Evolutionary conservation across 805 yeast species (phyloP).

Genomic region (Candida parachauliodes): DNA sequence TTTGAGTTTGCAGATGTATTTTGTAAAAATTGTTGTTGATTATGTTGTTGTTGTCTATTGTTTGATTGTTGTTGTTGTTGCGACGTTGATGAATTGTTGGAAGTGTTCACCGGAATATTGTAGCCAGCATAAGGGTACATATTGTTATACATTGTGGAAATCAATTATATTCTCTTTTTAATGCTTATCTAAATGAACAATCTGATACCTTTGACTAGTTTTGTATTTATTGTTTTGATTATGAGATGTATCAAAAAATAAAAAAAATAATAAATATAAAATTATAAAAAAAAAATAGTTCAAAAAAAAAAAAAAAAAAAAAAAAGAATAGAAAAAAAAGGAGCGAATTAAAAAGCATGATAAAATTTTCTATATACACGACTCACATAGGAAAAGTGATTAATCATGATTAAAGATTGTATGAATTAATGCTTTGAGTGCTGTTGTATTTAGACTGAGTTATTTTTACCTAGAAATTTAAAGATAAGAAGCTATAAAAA

Average conservation of each 20-base stretch:
- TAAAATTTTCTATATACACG: background rate
- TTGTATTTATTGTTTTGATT: slow-evolving; percentile 8
- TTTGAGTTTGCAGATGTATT: slow-evolving; percentile 13
- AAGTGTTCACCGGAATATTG: slow-evolving; percentile 8
- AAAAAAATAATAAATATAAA: slow-evolving; percentile 5
- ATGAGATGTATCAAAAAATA: slow-evolving; percentile 8
- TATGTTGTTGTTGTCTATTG: slow-evolving; percentile 13
- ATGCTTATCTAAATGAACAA: no score
- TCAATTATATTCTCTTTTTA: no score
- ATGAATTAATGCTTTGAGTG: no score
- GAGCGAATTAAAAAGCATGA: background rate
- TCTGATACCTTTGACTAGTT: no score
- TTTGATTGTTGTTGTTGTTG: slow-evolving; percentile 12
- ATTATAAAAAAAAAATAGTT: slow-evolving; percentile 6
- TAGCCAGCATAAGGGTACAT: slow-evolving; percentile 11
- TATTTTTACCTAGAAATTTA: no score
- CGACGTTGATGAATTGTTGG: slow-evolving; percentile 13
- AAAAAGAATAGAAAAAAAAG: slow-evolving; percentile 3
- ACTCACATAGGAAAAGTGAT: no score
- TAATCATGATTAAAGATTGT: no score
- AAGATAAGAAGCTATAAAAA: no score
- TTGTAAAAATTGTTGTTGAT: slow-evolving; percentile 14
- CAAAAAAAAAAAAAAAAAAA: slow-evolving; percentile 5
- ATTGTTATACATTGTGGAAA: slow-evolving; percentile 9
- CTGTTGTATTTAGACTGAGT: no score